Evolutionary conservation across 163 green algal species (phyloP).

Genomic region (Prototheca cutis): DNA sequence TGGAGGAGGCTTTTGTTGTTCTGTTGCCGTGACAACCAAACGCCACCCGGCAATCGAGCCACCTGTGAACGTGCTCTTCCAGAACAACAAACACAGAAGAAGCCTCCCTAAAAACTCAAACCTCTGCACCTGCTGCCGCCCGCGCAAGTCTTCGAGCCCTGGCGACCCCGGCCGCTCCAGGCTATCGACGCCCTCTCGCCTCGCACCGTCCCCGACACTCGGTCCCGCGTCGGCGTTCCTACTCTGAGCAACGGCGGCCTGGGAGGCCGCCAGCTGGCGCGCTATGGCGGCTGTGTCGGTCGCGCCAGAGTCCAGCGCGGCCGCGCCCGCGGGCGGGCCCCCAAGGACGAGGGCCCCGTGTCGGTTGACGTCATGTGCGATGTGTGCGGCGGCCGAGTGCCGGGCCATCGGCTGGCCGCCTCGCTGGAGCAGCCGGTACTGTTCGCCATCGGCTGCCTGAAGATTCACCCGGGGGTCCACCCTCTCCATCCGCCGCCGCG

Average conservation of each 20-base stretch:
- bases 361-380: constrained; percentile 26
- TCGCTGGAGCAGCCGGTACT: background rate
- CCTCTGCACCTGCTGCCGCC: background rate
- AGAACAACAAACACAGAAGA: too few species aligned
- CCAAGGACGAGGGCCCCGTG: constrained; percentile 21
- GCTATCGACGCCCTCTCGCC: too few species aligned
- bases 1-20: too few species aligned
- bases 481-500: constrained; percentile 5
- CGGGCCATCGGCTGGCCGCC: background rate
- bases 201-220: too few species aligned
- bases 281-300: constrained; percentile 3
- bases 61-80: too few species aligned
- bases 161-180: background rate
- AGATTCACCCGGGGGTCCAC: constrained; percentile 49
- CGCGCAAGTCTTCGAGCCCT: background rate
- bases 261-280: constrained; percentile 2
- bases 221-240: too few species aligned
- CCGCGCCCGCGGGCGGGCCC: constrained; percentile 4
- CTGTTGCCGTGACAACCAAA: too few species aligned
- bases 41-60: too few species aligned
- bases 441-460: constrained; percentile 29
- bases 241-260: too few species aligned
- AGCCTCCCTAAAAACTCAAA: background rate
- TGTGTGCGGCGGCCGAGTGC: background rate
- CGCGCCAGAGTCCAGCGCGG: background rate